phyloP scores from a whole-genome alignment of 2,329 filamentous ascomycete species.

The Talaromyces sp. region DNA sequence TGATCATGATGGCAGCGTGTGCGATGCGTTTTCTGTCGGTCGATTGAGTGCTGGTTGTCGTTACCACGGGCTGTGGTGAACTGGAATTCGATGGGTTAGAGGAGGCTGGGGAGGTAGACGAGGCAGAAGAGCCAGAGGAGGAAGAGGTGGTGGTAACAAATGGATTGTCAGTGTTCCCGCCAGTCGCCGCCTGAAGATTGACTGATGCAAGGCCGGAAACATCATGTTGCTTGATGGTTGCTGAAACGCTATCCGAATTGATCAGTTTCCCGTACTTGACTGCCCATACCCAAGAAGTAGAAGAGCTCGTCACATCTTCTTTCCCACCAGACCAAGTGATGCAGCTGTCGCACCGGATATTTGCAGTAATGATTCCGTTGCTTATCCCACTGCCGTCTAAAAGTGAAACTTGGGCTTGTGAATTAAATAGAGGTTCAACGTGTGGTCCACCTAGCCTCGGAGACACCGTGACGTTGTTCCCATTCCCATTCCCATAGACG shows the following conservation, averaged over 20 bases:
- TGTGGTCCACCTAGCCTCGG: slow-evolving; percentile 54
- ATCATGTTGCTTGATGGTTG: slow-evolving; percentile 28
- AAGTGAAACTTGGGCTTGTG: slow-evolving; percentile 50
- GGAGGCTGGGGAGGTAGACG: slow-evolving; percentile 10
- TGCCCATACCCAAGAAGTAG: slow-evolving; percentile 34
- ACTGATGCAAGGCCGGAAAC: slow-evolving; percentile 24
- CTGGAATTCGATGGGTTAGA: not conserved
- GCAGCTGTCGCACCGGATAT: slow-evolving; percentile 47
- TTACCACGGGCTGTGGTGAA: not conserved
- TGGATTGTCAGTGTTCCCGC: slow-evolving; percentile 27
- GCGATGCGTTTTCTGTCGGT: slow-evolving; percentile 24
- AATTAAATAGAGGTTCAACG: slow-evolving; percentile 49
- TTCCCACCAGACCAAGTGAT: slow-evolving; percentile 25
- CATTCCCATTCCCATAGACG: slow-evolving; percentile 53
- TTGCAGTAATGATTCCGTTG: slow-evolving; percentile 57
- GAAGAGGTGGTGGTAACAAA: slow-evolving; percentile 19
- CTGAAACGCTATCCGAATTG: slow-evolving; percentile 24
- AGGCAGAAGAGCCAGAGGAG: not conserved
- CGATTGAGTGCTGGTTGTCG: not conserved
- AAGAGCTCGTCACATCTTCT: slow-evolving; percentile 22
- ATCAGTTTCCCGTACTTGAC: slow-evolving; percentile 27
- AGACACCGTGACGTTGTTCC: slow-evolving; percentile 64
- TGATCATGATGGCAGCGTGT: slow-evolving; percentile 41
- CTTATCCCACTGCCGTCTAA: slow-evolving; percentile 60
- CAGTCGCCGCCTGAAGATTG: slow-evolving; percentile 28